Evolutionary conservation across 805 yeast species (phyloP).

Genomic region (Osmozyma mogii): DNA sequence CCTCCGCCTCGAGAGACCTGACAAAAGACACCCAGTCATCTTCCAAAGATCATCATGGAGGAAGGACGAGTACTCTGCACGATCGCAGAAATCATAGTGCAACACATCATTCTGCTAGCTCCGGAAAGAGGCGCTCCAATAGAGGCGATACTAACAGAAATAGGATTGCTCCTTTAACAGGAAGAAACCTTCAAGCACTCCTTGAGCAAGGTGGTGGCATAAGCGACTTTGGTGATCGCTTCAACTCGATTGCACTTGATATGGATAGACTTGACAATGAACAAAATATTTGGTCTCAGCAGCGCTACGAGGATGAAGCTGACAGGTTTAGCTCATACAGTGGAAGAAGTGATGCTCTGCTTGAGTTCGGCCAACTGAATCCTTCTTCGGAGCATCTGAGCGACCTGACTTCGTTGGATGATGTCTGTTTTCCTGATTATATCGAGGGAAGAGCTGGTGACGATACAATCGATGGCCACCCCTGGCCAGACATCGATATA

Average conservation of each 20-base stretch:
- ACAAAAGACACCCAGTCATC: too few relatives aligned
- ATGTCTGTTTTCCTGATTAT: conserved; percentile 85
- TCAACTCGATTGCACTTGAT: conserved; percentile 26
- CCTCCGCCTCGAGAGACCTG: too few relatives aligned
- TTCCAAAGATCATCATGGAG: too few relatives aligned
- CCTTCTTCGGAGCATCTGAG: conserved; percentile 57
- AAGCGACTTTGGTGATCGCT: conserved; percentile 7
- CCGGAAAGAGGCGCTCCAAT: too few relatives aligned
- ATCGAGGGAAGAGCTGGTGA: conserved; percentile 24
- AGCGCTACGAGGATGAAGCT: conserved; percentile 8
- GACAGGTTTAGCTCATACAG: conserved; percentile 6
- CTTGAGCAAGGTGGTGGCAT: conserved; percentile 9
- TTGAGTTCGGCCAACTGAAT: conserved; percentile 47
- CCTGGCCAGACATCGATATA: conserved; percentile 81
- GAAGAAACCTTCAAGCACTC: conserved; percentile 27
- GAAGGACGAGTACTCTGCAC: too few relatives aligned
- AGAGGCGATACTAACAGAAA: too few relatives aligned
- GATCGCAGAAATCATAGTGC: too few relatives aligned
- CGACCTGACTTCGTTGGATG: conserved; percentile 72
- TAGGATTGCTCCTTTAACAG: too few relatives aligned
- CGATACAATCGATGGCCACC: conserved; percentile 16
- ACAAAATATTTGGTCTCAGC: conserved; percentile 11
- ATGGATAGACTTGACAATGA: conserved; percentile 33
- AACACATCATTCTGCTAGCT: too few relatives aligned
- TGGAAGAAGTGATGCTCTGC: conserved; percentile 8